These are phyloP conservation scores for Candida sp. DNA, from an alignment of 1,139 yeast genomes.

Conservation along the genomic window DNA sequence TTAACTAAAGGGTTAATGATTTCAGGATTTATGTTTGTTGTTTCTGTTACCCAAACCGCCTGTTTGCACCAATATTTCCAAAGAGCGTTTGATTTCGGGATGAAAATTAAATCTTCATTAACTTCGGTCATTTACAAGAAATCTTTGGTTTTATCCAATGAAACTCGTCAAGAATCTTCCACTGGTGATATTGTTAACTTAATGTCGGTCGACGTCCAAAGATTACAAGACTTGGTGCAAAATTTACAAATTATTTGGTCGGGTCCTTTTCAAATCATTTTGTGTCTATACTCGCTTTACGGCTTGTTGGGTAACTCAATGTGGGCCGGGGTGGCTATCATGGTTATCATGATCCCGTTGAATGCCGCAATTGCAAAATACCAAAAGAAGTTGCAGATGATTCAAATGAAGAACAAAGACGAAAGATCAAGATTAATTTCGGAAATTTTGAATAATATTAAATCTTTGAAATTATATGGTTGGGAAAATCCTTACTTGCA, in stretches of 20 bases:
- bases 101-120: slow-evolving; percentile 80
- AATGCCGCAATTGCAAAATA: slow-evolving; percentile 71
- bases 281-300: slow-evolving; percentile 77
- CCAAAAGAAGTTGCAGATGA: slow-evolving; percentile 72
- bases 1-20: slow-evolving; percentile 80
- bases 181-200: slow-evolving; percentile 98
- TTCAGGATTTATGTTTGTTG: slow-evolving; percentile 80
- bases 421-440: slow-evolving; percentile 60
- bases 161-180: slow-evolving; percentile 72
- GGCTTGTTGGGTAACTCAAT: slow-evolving; percentile 80
- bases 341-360: slow-evolving; percentile 82
- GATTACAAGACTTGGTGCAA: slow-evolving; percentile 87
- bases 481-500: slow-evolving; percentile 89
- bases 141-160: slow-evolving; percentile 76
- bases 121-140: slow-evolving; percentile 80
- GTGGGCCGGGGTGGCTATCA: slow-evolving; percentile 95
- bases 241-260: slow-evolving; percentile 91
- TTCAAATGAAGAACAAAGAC: slow-evolving; percentile 46
- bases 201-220: slow-evolving; percentile 96
- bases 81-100: slow-evolving; percentile 84
- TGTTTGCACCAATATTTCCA: slow-evolving; percentile 91
- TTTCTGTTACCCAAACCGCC: slow-evolving; percentile 80
- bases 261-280: slow-evolving; percentile 87
- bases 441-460: slow-evolving; percentile 88
- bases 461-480: slow-evolving; percentile 87